phyloP scores from a whole-genome alignment of 2,329 filamentous ascomycete species.

The Pseudogymnoascus sp. region DNA sequence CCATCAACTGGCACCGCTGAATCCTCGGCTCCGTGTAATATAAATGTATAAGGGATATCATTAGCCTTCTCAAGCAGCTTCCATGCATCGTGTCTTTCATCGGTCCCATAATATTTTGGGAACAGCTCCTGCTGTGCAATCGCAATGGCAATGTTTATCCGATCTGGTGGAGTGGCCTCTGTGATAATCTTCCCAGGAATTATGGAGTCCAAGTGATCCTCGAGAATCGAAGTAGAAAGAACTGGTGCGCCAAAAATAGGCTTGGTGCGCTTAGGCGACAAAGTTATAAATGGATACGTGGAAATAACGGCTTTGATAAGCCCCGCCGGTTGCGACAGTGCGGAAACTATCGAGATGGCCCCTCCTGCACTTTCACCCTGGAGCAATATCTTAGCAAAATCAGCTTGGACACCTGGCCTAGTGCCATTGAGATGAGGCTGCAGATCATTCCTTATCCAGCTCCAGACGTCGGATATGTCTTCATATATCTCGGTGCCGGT shows the following conservation, averaged over 20 bases:
- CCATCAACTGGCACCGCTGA: conserved; percentile 16
- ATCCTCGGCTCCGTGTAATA: conserved; percentile 18
- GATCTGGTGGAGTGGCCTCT: conserved; percentile 11
- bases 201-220: conserved; percentile 11
- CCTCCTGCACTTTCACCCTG: conserved; percentile 18
- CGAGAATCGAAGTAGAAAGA: conserved; percentile 12
- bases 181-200: conserved; percentile 15
- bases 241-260: conserved; percentile 15
- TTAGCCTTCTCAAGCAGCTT: conserved; percentile 14
- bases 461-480: conserved; percentile 41
- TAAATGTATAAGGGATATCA: conserved; percentile 13
- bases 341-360: conserved; percentile 9
- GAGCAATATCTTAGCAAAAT: conserved; percentile 13
- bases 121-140: conserved; percentile 15
- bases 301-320: conserved; percentile 17
- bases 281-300: conserved; percentile 15
- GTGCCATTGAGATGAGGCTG: conserved; percentile 12
- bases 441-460: conserved; percentile 32
- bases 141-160: conserved; percentile 12
- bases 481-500: conserved; percentile 37
- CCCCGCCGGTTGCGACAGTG: conserved; percentile 11
- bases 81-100: conserved; percentile 12
- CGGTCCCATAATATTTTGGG: conserved; percentile 13
- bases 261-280: conserved; percentile 11
- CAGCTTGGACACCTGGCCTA: conserved; percentile 12